phyloP scores from a whole-genome alignment of 2,329 filamentous ascomycete genomes.

The Aspergillus eucalypticola region DNA sequence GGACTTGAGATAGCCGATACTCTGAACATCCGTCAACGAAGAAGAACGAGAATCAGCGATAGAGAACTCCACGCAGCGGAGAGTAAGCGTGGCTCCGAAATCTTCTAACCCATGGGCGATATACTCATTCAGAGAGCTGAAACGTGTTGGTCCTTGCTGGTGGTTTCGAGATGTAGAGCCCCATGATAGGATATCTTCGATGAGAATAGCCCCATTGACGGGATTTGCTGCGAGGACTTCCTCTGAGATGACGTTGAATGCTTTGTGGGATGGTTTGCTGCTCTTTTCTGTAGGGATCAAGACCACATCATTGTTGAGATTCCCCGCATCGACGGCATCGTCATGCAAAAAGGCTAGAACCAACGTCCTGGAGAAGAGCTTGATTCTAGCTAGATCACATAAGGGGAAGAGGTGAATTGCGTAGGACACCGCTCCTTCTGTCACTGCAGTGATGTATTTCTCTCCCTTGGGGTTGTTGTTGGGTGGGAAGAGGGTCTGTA shows the following conservation, averaged over 20 bases:
- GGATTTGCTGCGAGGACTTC: slow-evolving; percentile 10
- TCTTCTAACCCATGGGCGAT: slow-evolving; percentile 9
- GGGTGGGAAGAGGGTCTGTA: background rate
- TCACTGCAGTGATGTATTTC: slow-evolving; percentile 2
- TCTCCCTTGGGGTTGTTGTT: background rate
- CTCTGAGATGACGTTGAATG: slow-evolving; percentile 2
- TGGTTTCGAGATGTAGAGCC: background rate
- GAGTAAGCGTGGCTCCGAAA: slow-evolving; percentile 10
- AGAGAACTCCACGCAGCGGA: slow-evolving; percentile 14
- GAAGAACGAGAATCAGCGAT: background rate
- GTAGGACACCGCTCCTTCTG: slow-evolving; percentile 15
- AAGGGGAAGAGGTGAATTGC: slow-evolving; percentile 8
- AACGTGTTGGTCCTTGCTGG: background rate
- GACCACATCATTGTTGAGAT: background rate
- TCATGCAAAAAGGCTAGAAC: slow-evolving; percentile 18
- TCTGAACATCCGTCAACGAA: background rate
- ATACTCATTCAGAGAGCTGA: slow-evolving; percentile 11
- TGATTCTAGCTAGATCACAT: slow-evolving; percentile 4
- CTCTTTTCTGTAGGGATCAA: background rate
- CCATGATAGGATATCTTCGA: slow-evolving; percentile 13
- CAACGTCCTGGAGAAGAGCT: slow-evolving; percentile 11
- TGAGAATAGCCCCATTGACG: slow-evolving; percentile 6
- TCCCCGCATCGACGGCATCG: slow-evolving; percentile 14
- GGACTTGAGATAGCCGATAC: background rate
- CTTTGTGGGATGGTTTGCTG: background rate